Conservation (phyloP, 108 stramenopile species). For the Chaetoceros muelleri region DNA sequence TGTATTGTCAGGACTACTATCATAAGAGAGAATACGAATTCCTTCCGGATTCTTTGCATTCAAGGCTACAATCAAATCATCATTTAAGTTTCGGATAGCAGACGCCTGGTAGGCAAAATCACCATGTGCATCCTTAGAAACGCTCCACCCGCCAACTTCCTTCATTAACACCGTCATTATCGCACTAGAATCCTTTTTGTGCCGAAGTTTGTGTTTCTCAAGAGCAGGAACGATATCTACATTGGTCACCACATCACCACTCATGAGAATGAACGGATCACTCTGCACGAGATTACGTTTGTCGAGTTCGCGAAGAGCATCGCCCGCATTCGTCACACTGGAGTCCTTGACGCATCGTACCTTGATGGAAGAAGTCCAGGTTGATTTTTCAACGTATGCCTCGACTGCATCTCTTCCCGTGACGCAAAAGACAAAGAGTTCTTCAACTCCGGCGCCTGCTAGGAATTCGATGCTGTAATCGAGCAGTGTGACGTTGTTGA, state of each 20-base stretch:
- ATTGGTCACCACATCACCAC: constrained; percentile 90
- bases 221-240: constrained; percentile 65
- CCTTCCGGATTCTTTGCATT: constrained; percentile 43
- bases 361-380: constrained; percentile 25
- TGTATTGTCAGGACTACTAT: constrained; percentile 24
- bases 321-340: constrained; percentile 79
- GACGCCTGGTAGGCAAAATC: constrained; percentile 20
- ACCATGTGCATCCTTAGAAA: constrained; percentile 14
- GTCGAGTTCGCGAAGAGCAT: constrained; percentile 93
- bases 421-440: constrained; percentile 51
- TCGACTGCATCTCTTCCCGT: constrained; percentile 50
- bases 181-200: constrained; percentile 59
- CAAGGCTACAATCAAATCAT: constrained; percentile 76
- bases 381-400: constrained; percentile 28
- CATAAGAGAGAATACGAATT: constrained; percentile 67
- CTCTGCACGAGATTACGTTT: constrained; percentile 82
- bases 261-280: constrained; percentile 94
- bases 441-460: constrained; percentile 74
- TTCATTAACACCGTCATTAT: constrained; percentile 86
- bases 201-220: constrained; percentile 47
- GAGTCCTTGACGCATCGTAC: constrained; percentile 51
- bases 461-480: constrained; percentile 93
- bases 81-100: constrained; percentile 28
- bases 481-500: constrained; percentile 89
- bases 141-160: constrained; percentile 38